Percentiles rank a stretch among this genome's conserved stretches.
phyloP scores from a whole-genome alignment of 495 filamentous ascomycete genomes.

The Platismatia glauca region DNA sequence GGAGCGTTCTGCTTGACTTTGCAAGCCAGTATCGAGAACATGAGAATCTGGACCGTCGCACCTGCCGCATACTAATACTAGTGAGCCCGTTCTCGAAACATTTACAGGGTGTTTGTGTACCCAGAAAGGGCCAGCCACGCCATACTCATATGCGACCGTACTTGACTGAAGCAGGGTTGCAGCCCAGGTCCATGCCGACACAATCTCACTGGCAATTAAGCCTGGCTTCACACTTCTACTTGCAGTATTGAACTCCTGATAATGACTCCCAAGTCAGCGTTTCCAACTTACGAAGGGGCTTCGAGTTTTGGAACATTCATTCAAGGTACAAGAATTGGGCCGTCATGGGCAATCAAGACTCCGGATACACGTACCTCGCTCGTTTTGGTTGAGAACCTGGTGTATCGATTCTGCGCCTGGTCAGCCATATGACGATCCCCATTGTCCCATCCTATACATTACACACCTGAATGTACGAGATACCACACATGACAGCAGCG shows the following conservation, averaged over 20 bases:
- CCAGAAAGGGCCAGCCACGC: constrained; percentile 42
- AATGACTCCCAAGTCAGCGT: too few species aligned
- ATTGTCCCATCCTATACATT: neutral
- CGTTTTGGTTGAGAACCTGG: constrained; percentile 35
- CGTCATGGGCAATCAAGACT: too few species aligned
- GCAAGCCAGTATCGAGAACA: constrained; percentile 36
- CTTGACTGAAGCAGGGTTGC: constrained; percentile 37
- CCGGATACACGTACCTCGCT: constrained; percentile 24
- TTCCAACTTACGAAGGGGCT: too few species aligned
- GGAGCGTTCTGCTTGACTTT: constrained; percentile 37
- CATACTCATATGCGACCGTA: constrained; percentile 42
- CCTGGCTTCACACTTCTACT: constrained; percentile 41
- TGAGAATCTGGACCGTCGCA: constrained; percentile 37
- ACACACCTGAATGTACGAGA: constrained; percentile 29
- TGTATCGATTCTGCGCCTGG: constrained; percentile 38
- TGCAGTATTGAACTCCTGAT: constrained; percentile 44
- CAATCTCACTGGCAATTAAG: constrained; percentile 41
- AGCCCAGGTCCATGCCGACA: constrained; percentile 40
- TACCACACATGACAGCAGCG: constrained; percentile 36
- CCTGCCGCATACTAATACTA: constrained; percentile 29
- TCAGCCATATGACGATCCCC: neutral
- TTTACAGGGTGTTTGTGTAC: constrained; percentile 2
- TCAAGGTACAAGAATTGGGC: too few species aligned
- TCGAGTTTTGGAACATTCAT: too few species aligned
- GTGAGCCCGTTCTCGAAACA: neutral